Evolutionary conservation across 306 rosid species (phyloP), one percentile per base, ranked within the genome.

Genomic region (Carpinus fangiana): DNA sequence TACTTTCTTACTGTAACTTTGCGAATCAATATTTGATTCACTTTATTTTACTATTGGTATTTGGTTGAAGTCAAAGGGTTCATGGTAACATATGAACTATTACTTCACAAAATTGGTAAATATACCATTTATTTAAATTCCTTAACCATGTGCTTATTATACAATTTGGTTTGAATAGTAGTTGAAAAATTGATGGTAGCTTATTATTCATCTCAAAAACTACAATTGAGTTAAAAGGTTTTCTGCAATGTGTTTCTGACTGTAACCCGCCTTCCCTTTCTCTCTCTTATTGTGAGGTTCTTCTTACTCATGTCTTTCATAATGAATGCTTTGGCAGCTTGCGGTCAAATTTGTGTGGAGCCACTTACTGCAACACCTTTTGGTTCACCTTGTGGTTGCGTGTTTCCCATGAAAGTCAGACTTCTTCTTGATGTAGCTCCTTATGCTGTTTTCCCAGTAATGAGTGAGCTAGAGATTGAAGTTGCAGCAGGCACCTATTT

Each of bases 381-480:
- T 82, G 97, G 95, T 76, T 89, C 98, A 66, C 98, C 97, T 81
- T 94, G 98, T 87, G 98, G 98, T 9, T 94, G 98, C 70, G 97
- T 94, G 51, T 85, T 87, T 83, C 98, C 98, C 76, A 92, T 94
- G 97, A 90, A 90, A 89, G 88, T 92, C 85, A 79, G 81, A 86
- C 91, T 94, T 78, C 79, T 88, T 65, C 86, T 94, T 82, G 98
- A 88, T 81, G 84, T 86, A 73, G 93, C 97, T 79, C 87, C 95
- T 14, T 87, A 80, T 79, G 76, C 84, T 84, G 86, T 94, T 80
- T 90, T 92, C 80, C 96, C 97, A 6, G 87, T 89, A 75, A 88
- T 90, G 92, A 80, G 79, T 70, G 95, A 88, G 83, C 89, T 94
- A 54, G 98, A 94, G 87, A 88, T 82, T 73, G 98, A 94, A 86